These are phyloP conservation scores for Anisodus tanguticus DNA, from an alignment of 257 asterid species.

Conservation along the genomic window DNA sequence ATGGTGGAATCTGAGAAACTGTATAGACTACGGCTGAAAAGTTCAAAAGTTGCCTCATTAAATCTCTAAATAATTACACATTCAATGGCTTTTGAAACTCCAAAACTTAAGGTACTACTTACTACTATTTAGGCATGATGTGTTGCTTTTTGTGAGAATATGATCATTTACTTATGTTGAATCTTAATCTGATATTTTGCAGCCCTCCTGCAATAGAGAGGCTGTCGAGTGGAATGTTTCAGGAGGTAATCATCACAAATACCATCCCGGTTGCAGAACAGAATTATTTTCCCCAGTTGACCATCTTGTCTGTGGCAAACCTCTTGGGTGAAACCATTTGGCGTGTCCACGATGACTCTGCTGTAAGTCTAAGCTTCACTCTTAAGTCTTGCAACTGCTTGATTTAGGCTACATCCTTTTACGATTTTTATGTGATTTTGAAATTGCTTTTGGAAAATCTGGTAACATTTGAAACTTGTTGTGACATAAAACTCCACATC, in stretches of 20 bases:
- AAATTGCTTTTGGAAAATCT: slow-evolving; percentile 3
- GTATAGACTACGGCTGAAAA: no score
- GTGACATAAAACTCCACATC: slow-evolving; percentile 15
- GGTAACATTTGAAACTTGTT: not conserved
- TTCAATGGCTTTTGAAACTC: no score
- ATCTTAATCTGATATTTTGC: slow-evolving; percentile 43
- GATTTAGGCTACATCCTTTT: not conserved
- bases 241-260: slow-evolving; percentile 92
- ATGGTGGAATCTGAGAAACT: no score
- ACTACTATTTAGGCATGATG: no score
- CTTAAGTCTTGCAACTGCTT: not conserved
- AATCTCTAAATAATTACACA: no score
- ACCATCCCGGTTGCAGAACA: slow-evolving; percentile 87
- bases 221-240: slow-evolving; percentile 88
- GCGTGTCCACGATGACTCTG: slow-evolving; percentile 92
- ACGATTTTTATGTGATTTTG: not conserved
- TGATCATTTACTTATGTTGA: not conserved
- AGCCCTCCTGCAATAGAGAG: slow-evolving; percentile 97
- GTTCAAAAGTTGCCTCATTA: no score
- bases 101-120: no score
- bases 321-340: slow-evolving; percentile 92
- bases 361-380: slow-evolving; percentile 58
- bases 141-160: no score
- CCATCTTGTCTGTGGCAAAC: slow-evolving; percentile 86
- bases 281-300: slow-evolving; percentile 90